These are phyloP conservation scores for Claviceps paspali DNA, from an alignment of 2,329 filamentous ascomycete genomes.

Conservation along the genomic window DNA sequence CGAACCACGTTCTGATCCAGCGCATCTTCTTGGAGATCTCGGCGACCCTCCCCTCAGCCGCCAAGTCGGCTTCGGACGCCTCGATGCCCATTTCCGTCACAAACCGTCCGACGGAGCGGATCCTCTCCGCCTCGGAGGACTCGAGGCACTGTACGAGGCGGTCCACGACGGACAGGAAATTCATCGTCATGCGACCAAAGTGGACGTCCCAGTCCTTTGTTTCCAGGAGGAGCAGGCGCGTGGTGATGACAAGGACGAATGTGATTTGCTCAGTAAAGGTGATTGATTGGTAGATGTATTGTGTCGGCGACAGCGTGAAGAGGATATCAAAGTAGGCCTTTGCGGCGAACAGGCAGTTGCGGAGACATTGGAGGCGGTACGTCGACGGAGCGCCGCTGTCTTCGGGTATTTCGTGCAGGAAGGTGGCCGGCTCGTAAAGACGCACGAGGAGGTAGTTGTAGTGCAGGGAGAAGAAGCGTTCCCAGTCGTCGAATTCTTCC, in stretches of 20 bases:
- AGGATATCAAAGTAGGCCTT: constrained; percentile 18
- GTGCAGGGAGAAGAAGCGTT: constrained; percentile 15
- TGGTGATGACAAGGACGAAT: too few species aligned
- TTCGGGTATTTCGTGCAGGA: constrained; percentile 13
- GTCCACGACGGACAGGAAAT: too few species aligned
- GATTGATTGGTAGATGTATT: constrained; percentile 8
- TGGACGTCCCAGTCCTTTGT: too few species aligned
- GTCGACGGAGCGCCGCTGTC: constrained; percentile 12
- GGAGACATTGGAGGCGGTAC: constrained; percentile 19
- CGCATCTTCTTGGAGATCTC: constrained; percentile 9
- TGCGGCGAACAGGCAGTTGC: constrained; percentile 20
- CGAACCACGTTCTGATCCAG: constrained; percentile 18
- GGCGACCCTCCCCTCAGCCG: constrained; percentile 2
- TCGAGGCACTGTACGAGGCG: too few species aligned
- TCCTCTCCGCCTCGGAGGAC: too few species aligned
- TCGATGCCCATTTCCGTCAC: constrained; percentile 10
- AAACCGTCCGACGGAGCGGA: too few species aligned
- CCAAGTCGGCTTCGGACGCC: constrained; percentile 9
- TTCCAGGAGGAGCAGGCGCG: too few species aligned
- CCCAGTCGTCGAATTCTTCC: constrained; percentile 7
- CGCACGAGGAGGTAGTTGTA: constrained; percentile 22
- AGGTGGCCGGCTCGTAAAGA: constrained; percentile 23
- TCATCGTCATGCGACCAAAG: too few species aligned
- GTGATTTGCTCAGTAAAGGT: constrained; percentile 10
- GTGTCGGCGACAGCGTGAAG: constrained; percentile 14